Base-by-base conservation (phyloP, 352 stramenopile genomes). In the Pythium volutum region DNA sequence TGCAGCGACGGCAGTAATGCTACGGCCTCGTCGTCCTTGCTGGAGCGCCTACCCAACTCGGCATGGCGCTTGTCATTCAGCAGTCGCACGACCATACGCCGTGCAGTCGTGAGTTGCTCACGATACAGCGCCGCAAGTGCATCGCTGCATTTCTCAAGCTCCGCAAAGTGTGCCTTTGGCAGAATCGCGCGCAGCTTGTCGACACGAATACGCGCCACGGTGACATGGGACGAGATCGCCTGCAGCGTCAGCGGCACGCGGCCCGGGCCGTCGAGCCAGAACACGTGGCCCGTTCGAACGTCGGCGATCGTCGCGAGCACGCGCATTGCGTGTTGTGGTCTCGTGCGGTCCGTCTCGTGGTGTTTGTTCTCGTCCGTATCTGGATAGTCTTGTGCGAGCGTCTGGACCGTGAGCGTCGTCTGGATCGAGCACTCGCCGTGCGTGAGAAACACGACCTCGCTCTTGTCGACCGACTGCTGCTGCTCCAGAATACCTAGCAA, bases 241-340 rank as follows among this genome's bases (percentile, higher is more conserved):
- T 82, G 58, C n/a, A 89, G 29, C 8, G 62, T 75, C 55, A 84
- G 83, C 3, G 74, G 76, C 29, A 59, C 51, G 0, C 54, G 25
- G 18, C 26, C 52, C 0, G 53, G 49, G 0, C 27, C 56, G n/a
- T 87, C 66, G 33, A 87, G 62, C 76, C 75, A 89, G 41, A 87
- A 84, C 8, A 86, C 52, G 42, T 89, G 77, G 1, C 79, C 77
- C 6, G 53, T 60, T n/a, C 38, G 57, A 6, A 87, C 77, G 39
- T 89, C 72, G 12, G 75, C 75, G 39, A 89, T 76, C 4, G 79
- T 79, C 29, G 73, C 74, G 45, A 82, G 45, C 34, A 85, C 62
- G 38, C 68, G 76, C 2, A 79, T 52, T 67, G 58, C 7, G 23
- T 22, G 15, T 62, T 42, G 23, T 42, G 12, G 22, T 41, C n/a